Evolutionary conservation across 2,329 filamentous ascomycete genomes (phyloP), one percentile per base, ranked within the genome.

Genomic region (Microthyrium microscopicum): DNA sequence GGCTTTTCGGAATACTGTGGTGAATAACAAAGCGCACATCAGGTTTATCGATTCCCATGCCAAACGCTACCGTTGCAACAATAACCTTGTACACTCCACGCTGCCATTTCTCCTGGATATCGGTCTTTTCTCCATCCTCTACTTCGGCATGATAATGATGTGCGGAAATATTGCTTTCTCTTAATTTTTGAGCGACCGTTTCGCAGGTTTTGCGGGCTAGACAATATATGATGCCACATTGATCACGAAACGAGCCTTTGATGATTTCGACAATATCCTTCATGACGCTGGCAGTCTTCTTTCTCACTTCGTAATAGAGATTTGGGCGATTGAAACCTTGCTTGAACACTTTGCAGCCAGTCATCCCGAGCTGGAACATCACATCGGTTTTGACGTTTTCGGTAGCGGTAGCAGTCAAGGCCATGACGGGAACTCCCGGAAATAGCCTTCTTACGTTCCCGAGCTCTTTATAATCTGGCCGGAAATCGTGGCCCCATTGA

Each of bases 21-120:
- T 98, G 91, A 26, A 98, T 82, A 21, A 98, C 89, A 51, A 92
- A 98, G 19, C 89, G 79, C 30, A 98, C 89, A 51, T 98, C 79
- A 1, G 85, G 72, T 53, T 98, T 98, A 60, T 98, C 89, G 42
- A 98, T 98, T n/a, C 89, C 89, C 89, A 98, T 98, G 5, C 89
- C 89, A 50, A 98, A 98, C 17, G 89, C 89, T 52, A 98, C 95
- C 0, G 89, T 98, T 15, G 89, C 91, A 31, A 98, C 89, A 27
- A 98, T 91, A 21, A 98, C 80, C 44, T 93, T 79, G 46, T 77
- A 70, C 33, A 63, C 58, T 5, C 84, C 83, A 27, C 58, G 60
- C 52, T 98, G 89, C 89, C 89, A 98, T 20, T 73, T 55, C 39
- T 68, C 68, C 52, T 95, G 87, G 4, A 89, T 68, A 5, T 65